These are phyloP conservation scores for Penicillium cataractarum DNA, from an alignment of 495 filamentous ascomycete species.

Conservation along the genomic window DNA sequence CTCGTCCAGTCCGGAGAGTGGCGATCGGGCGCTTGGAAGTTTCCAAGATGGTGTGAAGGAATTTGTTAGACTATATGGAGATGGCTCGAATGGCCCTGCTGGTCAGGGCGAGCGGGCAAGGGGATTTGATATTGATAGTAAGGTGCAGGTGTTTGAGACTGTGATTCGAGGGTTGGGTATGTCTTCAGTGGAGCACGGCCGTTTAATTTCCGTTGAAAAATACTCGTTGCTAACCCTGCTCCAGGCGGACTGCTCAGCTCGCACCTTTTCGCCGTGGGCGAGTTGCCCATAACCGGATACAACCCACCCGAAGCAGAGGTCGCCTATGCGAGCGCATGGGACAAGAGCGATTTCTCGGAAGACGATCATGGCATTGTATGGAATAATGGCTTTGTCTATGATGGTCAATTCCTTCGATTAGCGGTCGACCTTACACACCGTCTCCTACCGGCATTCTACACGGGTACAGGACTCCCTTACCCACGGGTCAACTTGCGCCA, in stretches of 20 bases:
- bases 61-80: conserved; percentile 85
- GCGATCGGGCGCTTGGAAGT: conserved; percentile 65
- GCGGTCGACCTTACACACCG: conserved; percentile 82
- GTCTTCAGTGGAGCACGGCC: not conserved
- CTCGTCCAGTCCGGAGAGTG: conserved; percentile 65
- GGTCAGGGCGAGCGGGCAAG: conserved; percentile 74
- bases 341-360: conserved; percentile 34
- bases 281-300: conserved; percentile 82
- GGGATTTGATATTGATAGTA: conserved; percentile 94
- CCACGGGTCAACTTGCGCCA: conserved; percentile 91
- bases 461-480: conserved; percentile 89
- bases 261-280: conserved; percentile 89
- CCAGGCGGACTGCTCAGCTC: conserved; percentile 82
- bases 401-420: conserved; percentile 85
- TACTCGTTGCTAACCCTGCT: conserved; percentile 10
- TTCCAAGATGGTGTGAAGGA: conserved; percentile 81
- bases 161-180: conserved; percentile 85
- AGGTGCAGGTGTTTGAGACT: conserved; percentile 97
- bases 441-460: conserved; percentile 86
- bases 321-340: conserved; percentile 44
- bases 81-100: conserved; percentile 69
- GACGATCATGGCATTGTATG: conserved; percentile 64
- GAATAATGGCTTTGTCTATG: conserved; percentile 79
- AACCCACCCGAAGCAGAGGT: conserved; percentile 46
- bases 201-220: not conserved